Conservation (phyloP, 345 rosid species). For the Populus tremula region DNA sequence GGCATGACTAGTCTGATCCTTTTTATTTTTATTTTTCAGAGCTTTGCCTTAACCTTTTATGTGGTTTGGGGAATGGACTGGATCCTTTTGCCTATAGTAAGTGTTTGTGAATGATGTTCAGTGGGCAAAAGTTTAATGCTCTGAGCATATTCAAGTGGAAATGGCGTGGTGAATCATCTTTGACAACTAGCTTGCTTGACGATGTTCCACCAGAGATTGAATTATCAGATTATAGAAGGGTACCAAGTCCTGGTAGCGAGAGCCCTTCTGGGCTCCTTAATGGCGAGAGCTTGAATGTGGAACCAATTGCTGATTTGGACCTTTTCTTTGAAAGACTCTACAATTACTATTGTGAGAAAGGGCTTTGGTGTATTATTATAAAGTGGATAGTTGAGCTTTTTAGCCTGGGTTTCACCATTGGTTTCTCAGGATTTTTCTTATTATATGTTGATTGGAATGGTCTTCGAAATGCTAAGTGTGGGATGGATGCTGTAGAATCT, state of each 20-base stretch:
- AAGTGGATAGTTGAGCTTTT: slow-evolving; percentile 97
- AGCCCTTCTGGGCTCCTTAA: slow-evolving; percentile 94
- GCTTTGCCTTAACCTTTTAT: slow-evolving; percentile 17
- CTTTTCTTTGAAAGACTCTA: slow-evolving; percentile 87
- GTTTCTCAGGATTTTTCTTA: slow-evolving; percentile 95
- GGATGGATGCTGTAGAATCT: slow-evolving; percentile 97
- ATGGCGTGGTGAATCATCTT: slow-evolving; percentile 65
- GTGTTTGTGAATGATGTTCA: slow-evolving; percentile 76
- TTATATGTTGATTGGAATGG: slow-evolving; percentile 96
- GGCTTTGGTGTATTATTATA: slow-evolving; percentile 88
- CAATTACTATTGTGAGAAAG: slow-evolving; percentile 91
- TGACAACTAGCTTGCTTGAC: slow-evolving; percentile 71
- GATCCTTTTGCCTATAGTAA: slow-evolving; percentile 50
- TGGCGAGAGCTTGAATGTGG: slow-evolving; percentile 78
- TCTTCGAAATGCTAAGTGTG: slow-evolving; percentile 96
- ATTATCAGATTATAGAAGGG: slow-evolving; percentile 73
- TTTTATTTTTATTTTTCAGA: slow-evolving; percentile 4
- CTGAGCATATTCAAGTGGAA: slow-evolving; percentile 64
- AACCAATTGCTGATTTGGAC: slow-evolving; percentile 90
- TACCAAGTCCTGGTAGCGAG: slow-evolving; percentile 93
- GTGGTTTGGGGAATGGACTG: slow-evolving; percentile 77
- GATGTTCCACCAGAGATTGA: slow-evolving; percentile 86
- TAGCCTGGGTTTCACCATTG: slow-evolving; percentile 80
- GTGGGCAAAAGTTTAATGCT: slow-evolving; percentile 62
- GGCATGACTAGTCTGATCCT: not conserved